A percentile compares a stretch with the other conserved stretches of the same genome.
Conservation (phyloP, 495 filamentous ascomycete species). For the Astrocystis sublimbata region DNA sequence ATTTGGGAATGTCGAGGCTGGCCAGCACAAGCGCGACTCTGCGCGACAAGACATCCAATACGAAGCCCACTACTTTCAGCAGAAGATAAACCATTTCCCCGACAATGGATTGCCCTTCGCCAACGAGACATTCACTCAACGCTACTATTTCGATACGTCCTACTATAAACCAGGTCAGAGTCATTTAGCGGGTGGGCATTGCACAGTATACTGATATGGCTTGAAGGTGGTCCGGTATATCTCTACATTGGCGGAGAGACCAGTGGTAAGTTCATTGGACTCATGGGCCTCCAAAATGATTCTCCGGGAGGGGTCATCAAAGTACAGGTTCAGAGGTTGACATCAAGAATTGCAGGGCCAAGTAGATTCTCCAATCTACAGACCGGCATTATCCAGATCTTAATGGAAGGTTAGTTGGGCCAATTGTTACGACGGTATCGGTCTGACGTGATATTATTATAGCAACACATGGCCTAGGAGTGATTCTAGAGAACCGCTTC, state of each 20-base stretch:
- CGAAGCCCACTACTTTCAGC: slow-evolving; percentile 27
- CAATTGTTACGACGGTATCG: not conserved
- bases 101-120: slow-evolving; percentile 31
- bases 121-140: slow-evolving; percentile 45
- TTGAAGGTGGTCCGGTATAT: slow-evolving; percentile 44
- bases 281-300: not conserved
- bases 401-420: slow-evolving; percentile 37
- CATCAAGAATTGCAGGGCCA: slow-evolving; percentile 15
- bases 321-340: not conserved
- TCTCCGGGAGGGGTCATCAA: not conserved
- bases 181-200: not conserved
- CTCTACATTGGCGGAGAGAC: slow-evolving; percentile 51
- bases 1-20: not conserved
- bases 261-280: slow-evolving; percentile 13
- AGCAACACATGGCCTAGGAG: slow-evolving; percentile 47
- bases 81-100: slow-evolving; percentile 47
- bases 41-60: slow-evolving; percentile 15
- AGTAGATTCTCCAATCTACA: slow-evolving; percentile 36
- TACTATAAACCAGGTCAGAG: slow-evolving; percentile 46
- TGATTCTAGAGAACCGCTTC: slow-evolving; percentile 51
- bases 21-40: not conserved
- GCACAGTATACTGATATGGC: slow-evolving; percentile 10
- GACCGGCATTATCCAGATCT: slow-evolving; percentile 46
- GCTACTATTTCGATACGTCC: slow-evolving; percentile 48
- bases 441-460: not conserved